phyloP scores from a whole-genome alignment of 2,329 filamentous ascomycete genomes.

The Colletotrichum somersetense region DNA sequence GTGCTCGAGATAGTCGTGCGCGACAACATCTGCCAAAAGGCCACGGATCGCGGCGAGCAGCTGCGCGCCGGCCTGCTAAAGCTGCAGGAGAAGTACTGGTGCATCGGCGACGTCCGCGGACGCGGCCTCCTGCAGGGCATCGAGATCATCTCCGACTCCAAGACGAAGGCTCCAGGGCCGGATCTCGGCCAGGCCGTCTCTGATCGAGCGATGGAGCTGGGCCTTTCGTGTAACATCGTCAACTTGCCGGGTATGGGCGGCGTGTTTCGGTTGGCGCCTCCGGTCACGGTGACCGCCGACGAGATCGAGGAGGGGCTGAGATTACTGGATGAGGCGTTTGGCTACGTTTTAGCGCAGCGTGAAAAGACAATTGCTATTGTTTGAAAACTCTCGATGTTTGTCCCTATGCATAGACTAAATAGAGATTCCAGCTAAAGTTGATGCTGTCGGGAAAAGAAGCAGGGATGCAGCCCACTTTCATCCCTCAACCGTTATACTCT shows the following conservation, averaged over 20 bases:
- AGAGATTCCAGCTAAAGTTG: too few species aligned
- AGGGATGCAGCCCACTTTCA: too few species aligned
- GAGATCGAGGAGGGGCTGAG: slow-evolving; percentile 60
- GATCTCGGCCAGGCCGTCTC: slow-evolving; percentile 59
- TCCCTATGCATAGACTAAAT: too few species aligned
- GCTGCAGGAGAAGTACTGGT: slow-evolving; percentile 63
- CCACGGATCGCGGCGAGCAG: slow-evolving; percentile 56
- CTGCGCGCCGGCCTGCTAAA: slow-evolving; percentile 57
- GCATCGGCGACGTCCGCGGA: slow-evolving; percentile 66
- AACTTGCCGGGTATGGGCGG: slow-evolving; percentile 61
- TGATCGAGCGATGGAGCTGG: slow-evolving; percentile 57
- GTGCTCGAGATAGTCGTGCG: slow-evolving; percentile 66
- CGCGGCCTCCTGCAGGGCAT: slow-evolving; percentile 63
- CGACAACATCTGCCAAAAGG: slow-evolving; percentile 58
- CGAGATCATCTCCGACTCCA: slow-evolving; percentile 61
- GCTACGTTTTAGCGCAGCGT: slow-evolving; percentile 12
- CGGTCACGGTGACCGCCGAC: slow-evolving; percentile 60
- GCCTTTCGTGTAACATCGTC: slow-evolving; percentile 63
- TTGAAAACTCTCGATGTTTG: background rate
- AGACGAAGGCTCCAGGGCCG: slow-evolving; percentile 57
- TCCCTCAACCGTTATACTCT: background rate
- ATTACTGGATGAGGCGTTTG: slow-evolving; percentile 65
- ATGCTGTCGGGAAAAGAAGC: background rate
- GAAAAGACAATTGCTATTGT: background rate
- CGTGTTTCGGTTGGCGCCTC: slow-evolving; percentile 64